Conservation (phyloP, 2,329 filamentous ascomycete species). For the Talaromyces albobiverticillius region DNA sequence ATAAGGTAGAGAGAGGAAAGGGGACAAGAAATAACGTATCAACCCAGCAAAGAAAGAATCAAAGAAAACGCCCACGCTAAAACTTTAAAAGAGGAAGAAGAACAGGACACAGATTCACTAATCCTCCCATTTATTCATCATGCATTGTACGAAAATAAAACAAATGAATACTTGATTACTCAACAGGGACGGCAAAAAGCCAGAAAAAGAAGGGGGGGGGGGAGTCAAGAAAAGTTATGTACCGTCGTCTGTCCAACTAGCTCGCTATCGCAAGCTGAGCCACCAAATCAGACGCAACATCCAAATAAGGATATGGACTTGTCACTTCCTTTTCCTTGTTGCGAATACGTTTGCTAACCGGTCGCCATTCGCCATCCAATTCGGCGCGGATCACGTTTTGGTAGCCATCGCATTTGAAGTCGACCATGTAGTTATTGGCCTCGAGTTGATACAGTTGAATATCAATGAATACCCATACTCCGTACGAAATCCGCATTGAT, state of each 20-base stretch:
- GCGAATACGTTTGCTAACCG: conserved; percentile 47
- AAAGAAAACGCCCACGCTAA: neutral
- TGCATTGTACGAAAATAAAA: neutral
- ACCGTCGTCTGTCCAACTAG: no score
- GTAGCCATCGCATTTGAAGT: conserved; percentile 98
- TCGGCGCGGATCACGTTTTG: conserved; percentile 70
- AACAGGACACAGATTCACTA: neutral
- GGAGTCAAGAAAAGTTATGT: no score
- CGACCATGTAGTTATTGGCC: conserved; percentile 86
- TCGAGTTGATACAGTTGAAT: conserved; percentile 97
- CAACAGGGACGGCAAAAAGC: neutral
- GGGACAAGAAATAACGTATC: no score
- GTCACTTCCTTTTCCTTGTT: conserved; percentile 93
- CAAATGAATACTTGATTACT: neutral
- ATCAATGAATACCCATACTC: conserved; percentile 89
- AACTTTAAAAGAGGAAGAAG: neutral
- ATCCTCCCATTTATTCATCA: neutral
- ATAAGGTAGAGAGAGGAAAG: no score
- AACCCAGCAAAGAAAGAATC: no score
- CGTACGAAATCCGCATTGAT: conserved; percentile 54
- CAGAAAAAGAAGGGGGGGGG: neutral
- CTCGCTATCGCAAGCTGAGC: conserved; percentile 81
- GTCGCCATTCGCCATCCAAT: conserved; percentile 45
- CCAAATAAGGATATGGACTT: conserved; percentile 91
- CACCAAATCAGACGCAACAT: conserved; percentile 87